Conservation (phyloP, 2,329 filamentous ascomycete species). For the Gnomoniopsis sp. region DNA sequence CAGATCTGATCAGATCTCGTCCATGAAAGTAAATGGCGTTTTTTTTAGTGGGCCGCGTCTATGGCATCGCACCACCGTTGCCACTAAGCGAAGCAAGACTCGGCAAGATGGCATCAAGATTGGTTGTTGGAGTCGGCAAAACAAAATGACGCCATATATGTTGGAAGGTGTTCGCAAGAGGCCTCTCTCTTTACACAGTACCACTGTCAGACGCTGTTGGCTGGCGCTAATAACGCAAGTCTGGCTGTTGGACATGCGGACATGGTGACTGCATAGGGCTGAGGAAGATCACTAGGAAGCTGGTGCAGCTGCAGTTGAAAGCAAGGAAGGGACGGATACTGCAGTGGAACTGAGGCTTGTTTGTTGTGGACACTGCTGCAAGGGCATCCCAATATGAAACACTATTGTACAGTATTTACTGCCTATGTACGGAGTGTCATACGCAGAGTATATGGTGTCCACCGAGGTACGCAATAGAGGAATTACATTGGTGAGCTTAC, state of each 20-base stretch:
- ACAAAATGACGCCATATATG: too few relatives aligned
- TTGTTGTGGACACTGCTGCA: not conserved
- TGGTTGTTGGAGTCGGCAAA: too few relatives aligned
- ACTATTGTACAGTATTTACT: too few relatives aligned
- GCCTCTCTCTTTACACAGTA: too few relatives aligned
- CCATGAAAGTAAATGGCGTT: too few relatives aligned
- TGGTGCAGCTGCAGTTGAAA: not conserved
- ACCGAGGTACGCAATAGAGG: not conserved
- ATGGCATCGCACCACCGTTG: not conserved
- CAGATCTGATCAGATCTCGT: not conserved
- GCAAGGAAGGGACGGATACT: not conserved
- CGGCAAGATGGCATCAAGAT: too few relatives aligned
- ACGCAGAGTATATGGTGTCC: too few relatives aligned
- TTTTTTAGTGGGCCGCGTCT: not conserved
- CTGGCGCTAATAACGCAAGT: not conserved
- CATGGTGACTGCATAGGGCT: not conserved
- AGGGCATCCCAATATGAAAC: not conserved
- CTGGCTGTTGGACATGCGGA: not conserved
- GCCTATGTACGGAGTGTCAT: too few relatives aligned
- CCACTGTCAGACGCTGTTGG: not conserved
- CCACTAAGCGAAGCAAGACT: not conserved
- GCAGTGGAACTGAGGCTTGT: not conserved
- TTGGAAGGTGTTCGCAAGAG: too few relatives aligned
- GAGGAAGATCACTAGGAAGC: not conserved
- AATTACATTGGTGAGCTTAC: slow-evolving; percentile 5